Conservation (phyloP, 495 filamentous ascomycete genomes). For the Xylaria scruposa region DNA sequence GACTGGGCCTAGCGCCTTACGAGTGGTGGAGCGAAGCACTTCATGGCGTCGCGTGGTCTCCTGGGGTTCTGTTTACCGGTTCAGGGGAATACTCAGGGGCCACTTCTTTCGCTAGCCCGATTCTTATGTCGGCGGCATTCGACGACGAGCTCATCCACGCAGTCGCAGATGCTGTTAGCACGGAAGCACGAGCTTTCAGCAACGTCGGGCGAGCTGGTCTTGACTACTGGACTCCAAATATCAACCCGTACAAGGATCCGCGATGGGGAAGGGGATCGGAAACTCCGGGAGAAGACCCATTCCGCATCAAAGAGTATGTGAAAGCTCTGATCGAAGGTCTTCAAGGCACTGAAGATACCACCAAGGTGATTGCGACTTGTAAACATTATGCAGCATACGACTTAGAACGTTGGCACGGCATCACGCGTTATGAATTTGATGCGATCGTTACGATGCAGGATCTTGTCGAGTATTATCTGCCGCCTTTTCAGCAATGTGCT, state of each 20-base stretch:
- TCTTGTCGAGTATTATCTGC: slow-evolving; percentile 62
- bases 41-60: slow-evolving; percentile 50
- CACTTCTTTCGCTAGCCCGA: slow-evolving; percentile 68
- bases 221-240: slow-evolving; percentile 68
- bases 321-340: slow-evolving; percentile 66
- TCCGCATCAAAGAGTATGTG: slow-evolving; percentile 61
- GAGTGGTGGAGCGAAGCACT: slow-evolving; percentile 62
- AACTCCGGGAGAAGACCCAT: slow-evolving; percentile 68
- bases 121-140: slow-evolving; percentile 65
- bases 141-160: slow-evolving; percentile 64
- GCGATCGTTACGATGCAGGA: slow-evolving; percentile 62
- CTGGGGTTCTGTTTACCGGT: slow-evolving; percentile 40
- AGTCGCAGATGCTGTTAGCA: slow-evolving; percentile 63
- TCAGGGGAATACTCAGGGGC: slow-evolving; percentile 53
- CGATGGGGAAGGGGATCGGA: slow-evolving; percentile 69
- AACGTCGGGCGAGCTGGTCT: slow-evolving; percentile 64
- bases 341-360: slow-evolving; percentile 54
- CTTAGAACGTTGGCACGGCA: slow-evolving; percentile 62
- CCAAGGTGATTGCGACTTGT: slow-evolving; percentile 64
- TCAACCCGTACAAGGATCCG: slow-evolving; percentile 67
- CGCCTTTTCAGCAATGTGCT: slow-evolving; percentile 58
- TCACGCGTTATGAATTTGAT: slow-evolving; percentile 61
- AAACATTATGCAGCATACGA: slow-evolving; percentile 72
- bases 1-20: slow-evolving; percentile 53
- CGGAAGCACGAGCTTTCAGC: slow-evolving; percentile 69